phyloP scores from a whole-genome alignment of 441 rosid genomes.

The Erysimum cheiri region DNA sequence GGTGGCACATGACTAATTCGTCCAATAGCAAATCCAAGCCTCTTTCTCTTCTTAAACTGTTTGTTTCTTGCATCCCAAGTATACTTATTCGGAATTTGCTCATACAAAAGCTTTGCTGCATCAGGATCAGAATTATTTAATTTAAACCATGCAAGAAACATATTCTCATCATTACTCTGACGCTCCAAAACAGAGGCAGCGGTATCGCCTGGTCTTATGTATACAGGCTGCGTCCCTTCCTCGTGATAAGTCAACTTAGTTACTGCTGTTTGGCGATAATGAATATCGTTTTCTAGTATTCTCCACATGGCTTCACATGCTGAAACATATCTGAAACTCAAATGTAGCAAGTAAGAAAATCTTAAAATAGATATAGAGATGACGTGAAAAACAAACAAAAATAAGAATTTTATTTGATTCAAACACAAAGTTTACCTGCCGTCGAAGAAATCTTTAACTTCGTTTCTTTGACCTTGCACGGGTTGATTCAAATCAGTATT shows the following conservation, averaged over 20 bases:
- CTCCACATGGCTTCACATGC: no score
- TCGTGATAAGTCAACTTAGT: not conserved
- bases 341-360: no score
- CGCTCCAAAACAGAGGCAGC: not conserved
- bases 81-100: not conserved
- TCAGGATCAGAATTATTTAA: not conserved
- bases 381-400: no score
- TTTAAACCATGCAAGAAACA: not conserved
- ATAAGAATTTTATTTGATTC: no score
- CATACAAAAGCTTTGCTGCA: not conserved
- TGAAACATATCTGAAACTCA: no score
- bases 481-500: no score
- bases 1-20: not conserved
- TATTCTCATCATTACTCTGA: no score
- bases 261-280: not conserved
- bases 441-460: no score
- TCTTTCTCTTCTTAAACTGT: no score
- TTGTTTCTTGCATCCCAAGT: not conserved
- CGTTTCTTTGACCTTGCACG: no score
- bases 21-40: not conserved
- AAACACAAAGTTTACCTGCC: no score
- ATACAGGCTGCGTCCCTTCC: not conserved
- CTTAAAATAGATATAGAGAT: no score
- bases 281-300: not conserved
- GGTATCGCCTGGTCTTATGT: not conserved